Evolutionary conservation across 1,284 basidiomycete genomes (phyloP), one percentile per base, ranked within the genome.

Genomic region (Rhizoctonia solani): DNA sequence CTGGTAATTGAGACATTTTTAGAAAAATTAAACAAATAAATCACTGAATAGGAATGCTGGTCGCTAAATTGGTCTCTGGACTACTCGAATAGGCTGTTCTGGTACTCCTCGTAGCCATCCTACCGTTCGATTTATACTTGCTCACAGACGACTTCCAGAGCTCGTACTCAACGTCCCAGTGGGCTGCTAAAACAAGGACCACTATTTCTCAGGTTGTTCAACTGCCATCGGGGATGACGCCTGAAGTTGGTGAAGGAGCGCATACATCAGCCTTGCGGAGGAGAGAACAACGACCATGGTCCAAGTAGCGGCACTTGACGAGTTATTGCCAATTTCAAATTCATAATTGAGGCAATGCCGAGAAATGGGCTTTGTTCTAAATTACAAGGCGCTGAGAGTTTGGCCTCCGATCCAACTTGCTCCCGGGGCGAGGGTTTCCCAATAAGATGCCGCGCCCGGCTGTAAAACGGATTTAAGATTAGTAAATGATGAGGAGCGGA

Each of bases 361-460:
- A 37, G 58, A 3, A 42, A 34, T 23, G 39, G 39, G 27, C 23
- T 27, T 16, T n/a, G 27, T 34, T 34, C 56, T 65, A 77, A 41
- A 39, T 16, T 39, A 39, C 37, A 74, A 66, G 4, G 75, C 73
- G 2, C 75, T 76, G 25, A 94, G 72, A 1, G 83, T 81, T 74
- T 95, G 92, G 71, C 86, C 84, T 1, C 90, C 91, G 37, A 85
- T 77, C 88, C 91, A 94, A 46, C 82, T 84, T 74, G 85, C 78
- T 19, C 87, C 87, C 1, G 87, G 80, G 44, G 80, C 80, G 23
- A 93, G 75, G 61, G 75, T 76, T 14, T 81, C 82, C 73, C 85
- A 91, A 11, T 88, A 87, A 50, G 83, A 78, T 2, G 93, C 93
- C 75, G 83, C 83, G 23, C 93, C 93, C 8, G 93, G 93, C 77